These are phyloP conservation scores for Pogostemon cablin DNA, from an alignment of 257 asterid genomes.

Conservation along the genomic window DNA sequence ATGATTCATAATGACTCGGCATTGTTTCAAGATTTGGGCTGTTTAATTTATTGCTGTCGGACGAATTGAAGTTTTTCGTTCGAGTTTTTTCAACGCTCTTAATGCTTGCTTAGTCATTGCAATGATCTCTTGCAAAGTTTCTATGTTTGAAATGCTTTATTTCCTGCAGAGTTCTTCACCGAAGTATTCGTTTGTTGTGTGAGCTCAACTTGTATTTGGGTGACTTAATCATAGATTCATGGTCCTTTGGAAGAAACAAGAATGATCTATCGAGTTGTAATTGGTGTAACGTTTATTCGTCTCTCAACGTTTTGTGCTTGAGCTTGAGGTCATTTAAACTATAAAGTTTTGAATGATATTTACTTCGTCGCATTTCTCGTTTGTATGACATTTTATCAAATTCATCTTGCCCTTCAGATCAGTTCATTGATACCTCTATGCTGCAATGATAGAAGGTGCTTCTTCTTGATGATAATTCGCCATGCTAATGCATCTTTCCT, in stretches of 20 bases:
- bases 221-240: not conserved
- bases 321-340: not conserved
- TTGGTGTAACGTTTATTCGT: not conserved
- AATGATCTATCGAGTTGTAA: constrained; percentile 1
- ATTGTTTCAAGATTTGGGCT: not conserved
- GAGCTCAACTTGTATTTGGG: not conserved
- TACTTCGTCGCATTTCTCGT: not conserved
- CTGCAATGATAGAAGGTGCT: not conserved
- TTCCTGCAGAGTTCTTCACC: not conserved
- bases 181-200: not conserved
- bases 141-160: constrained; percentile 1
- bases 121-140: not conserved
- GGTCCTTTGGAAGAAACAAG: not conserved
- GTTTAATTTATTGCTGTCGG: constrained; percentile 19
- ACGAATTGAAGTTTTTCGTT: not conserved
- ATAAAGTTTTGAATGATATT: not conserved
- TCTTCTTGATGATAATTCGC: constrained; percentile 20
- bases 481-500: constrained; percentile 18
- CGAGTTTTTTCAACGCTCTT: not conserved
- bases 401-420: not conserved
- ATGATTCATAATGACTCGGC: no score
- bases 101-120: constrained; percentile 6
- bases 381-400: no score
- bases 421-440: not conserved
- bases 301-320: not conserved